These are phyloP conservation scores for Thyridium curvatum DNA, from an alignment of 2,329 filamentous ascomycete species.

Conservation along the genomic window DNA sequence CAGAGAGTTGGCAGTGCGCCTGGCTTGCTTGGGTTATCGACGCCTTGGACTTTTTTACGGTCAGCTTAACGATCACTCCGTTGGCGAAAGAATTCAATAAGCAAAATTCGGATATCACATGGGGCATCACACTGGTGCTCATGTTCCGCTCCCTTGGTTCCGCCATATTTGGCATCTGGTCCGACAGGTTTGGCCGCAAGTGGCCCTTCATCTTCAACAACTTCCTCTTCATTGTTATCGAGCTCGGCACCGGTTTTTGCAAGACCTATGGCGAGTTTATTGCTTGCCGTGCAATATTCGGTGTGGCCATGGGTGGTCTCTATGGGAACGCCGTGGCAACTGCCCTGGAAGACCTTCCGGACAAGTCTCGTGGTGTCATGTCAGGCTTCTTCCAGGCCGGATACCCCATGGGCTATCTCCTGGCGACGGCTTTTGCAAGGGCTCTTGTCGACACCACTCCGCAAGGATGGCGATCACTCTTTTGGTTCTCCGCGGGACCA, in stretches of 20 bases:
- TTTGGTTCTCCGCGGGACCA: no score
- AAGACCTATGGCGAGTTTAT: conserved; percentile 66
- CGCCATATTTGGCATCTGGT: conserved; percentile 67
- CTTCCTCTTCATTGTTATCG: conserved; percentile 51
- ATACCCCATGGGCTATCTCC: conserved; percentile 60
- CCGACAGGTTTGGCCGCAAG: conserved; percentile 75
- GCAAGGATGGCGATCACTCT: no score
- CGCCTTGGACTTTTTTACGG: conserved; percentile 77
- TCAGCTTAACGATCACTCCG: conserved; percentile 72
- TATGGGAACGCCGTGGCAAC: conserved; percentile 76
- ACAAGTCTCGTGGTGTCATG: conserved; percentile 69
- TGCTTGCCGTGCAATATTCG: conserved; percentile 65
- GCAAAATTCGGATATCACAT: conserved; percentile 62
- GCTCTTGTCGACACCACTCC: no score
- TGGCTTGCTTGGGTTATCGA: conserved; percentile 36
- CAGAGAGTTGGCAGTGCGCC: no score
- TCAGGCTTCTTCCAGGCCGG: conserved; percentile 79
- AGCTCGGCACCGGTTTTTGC: conserved; percentile 68
- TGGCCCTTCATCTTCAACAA: conserved; percentile 81
- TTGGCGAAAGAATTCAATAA: conserved; percentile 45
- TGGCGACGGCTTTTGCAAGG: conserved; percentile 43
- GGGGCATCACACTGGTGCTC: conserved; percentile 69
- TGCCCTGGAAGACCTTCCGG: conserved; percentile 56
- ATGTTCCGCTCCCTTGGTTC: conserved; percentile 71
- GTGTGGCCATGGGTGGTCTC: conserved; percentile 75